Evolutionary conservation across 2,329 filamentous ascomycete species (phyloP).

Genomic region (Acephala macrosclerotiorum): DNA sequence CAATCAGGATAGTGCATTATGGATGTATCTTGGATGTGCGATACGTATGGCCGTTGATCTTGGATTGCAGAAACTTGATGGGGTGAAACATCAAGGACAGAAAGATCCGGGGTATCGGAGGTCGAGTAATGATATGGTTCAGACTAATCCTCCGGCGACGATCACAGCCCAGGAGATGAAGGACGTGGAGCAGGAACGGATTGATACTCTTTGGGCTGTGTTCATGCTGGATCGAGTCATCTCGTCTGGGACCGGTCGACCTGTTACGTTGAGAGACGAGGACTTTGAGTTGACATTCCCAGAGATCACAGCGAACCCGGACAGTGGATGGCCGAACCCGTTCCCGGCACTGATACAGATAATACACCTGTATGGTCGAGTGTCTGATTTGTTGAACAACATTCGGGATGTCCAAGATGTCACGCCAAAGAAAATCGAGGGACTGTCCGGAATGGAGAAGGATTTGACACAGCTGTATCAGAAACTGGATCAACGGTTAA

Average conservation of each 20-base stretch:
- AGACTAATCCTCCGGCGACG: constrained; percentile 46
- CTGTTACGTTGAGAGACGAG: constrained; percentile 83
- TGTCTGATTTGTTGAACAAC: constrained; percentile 85
- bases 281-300: constrained; percentile 84
- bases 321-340: constrained; percentile 75
- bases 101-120: constrained; percentile 44
- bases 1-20: constrained; percentile 86
- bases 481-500: constrained; percentile 74
- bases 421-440: constrained; percentile 75
- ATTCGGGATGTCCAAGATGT: constrained; percentile 78
- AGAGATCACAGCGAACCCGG: constrained; percentile 55
- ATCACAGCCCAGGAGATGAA: constrained; percentile 60
- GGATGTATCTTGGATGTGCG: constrained; percentile 91
- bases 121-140: constrained; percentile 51
- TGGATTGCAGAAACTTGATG: constrained; percentile 82
- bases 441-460: constrained; percentile 79
- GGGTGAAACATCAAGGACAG: constrained; percentile 65
- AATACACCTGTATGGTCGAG: constrained; percentile 84
- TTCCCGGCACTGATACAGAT: constrained; percentile 84
- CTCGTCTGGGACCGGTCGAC: constrained; percentile 84
- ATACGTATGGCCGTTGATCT: constrained; percentile 85
- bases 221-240: constrained; percentile 89
- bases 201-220: constrained; percentile 90
- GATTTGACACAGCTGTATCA: constrained; percentile 78
- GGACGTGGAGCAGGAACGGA: constrained; percentile 79